Base-by-base conservation (phyloP, 2,329 filamentous ascomycete genomes). In the Pseudogymnoascus sp. region DNA sequence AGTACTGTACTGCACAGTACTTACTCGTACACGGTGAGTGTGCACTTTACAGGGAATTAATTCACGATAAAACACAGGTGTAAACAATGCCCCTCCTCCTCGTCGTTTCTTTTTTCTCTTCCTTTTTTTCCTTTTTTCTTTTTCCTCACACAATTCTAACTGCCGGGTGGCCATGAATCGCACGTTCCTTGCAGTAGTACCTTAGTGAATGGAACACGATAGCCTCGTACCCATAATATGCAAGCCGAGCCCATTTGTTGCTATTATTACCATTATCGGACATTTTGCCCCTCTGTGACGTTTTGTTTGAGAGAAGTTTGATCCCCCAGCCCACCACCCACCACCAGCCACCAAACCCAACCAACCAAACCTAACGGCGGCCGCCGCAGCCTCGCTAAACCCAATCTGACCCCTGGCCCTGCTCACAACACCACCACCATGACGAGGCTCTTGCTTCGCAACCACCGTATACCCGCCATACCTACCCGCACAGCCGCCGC, bases 101-200 rank as follows among this genome's bases (percentile, higher is more conserved):
- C 14, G 37, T 16, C 37, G 14, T 39, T 39, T 39, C 37, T 39
- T 39, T 39, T 39, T 39, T 6, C 7, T n/a, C 16, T 39, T 14
- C 37, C 4, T 25, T 23, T 23, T 3, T 4, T 39, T 39, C 16
- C 16, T 39, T 39, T 16, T 39, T 39, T 6, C 16, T 39, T 39
- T 37, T 37, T 14, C 16, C 37, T 16, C 37, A 39, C 37, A 6
- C 37, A 39, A 39, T 39, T 16, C n/a, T 14, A 39, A 39, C 5
- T 39, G 37, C 37, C 37, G 37, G 14, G 37, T 39, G 37, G 37
- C 5, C 37, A 39, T 39, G 13, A 39, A 39, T 39, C 37, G 37
- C 37, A 85, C 80, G 37, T 82, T 81, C n/a, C 83, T 83, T 64
- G 85, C 81, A 2, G 83, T 85, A 70, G 81, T 78, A 64, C 78